Evolutionary conservation across 129 eudicot genomes (phyloP), one percentile per base, ranked within the genome.

Genomic region (Heracleum sosnowskyi): DNA sequence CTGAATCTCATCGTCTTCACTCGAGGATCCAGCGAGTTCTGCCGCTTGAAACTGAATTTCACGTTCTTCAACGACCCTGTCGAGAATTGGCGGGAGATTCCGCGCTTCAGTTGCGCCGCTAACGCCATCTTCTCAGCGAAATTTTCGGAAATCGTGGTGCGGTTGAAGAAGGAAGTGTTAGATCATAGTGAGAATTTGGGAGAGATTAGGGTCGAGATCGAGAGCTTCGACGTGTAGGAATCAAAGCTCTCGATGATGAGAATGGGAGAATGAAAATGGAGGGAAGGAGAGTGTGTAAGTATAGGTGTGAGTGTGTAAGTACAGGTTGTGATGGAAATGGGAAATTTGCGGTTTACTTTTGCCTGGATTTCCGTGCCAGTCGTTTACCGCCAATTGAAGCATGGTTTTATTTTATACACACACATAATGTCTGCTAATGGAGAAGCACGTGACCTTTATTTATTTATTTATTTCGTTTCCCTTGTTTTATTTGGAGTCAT

Each of bases 41-140:
- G 98, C 7, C 98, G 81, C 85, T 72, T 85, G 87, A 94, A 91
- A 78, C 97, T 91, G 81, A 86, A 87, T 66, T 63, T 86, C 16
- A 90, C 88, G 76, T 76, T 77, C 45, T 86, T 76, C 80, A 91
- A 77, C 49, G 97, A 91, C 2, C 96, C 97, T 4, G 93, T 86
- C 5, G 98, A 95, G 81, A 91, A 88, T 79, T 95, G 98, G 12
- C 97, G 89, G 15, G 98, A 95, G 1, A 95, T 88, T 26, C 96
- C 98, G 16, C 97, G 90, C 81, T 84, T 90, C 31, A 95, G 75
- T 73, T 90, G 96, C 40, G 88, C 86, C 35, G 87, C 91, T 33
- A 81, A 75, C 26, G 88, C 95, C 95, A 89, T 60, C 0, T 57
- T 57, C 13, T 91, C 7, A 37, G 4, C 26, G 41, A 31, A 2